Evolutionary conservation across 352 stramenopile genomes (phyloP).

Genomic region (Phytophthora ramorum): DNA sequence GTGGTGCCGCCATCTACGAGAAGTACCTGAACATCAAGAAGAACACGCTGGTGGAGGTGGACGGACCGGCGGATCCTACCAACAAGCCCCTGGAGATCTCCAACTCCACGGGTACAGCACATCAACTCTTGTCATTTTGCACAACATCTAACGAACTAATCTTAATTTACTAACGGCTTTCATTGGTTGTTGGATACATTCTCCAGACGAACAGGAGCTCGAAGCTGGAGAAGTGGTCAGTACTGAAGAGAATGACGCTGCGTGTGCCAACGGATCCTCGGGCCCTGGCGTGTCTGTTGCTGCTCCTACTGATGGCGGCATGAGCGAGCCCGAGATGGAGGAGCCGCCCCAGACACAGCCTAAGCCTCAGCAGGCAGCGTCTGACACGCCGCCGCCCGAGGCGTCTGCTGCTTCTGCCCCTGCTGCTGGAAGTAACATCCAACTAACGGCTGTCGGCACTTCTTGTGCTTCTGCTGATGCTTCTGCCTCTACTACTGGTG

Average conservation of each 20-base stretch:
- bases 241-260: constrained; percentile 43
- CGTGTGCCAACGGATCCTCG: constrained; percentile 33
- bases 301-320: constrained; percentile 21
- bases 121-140: constrained; percentile 2
- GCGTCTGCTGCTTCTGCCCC: constrained; percentile 18
- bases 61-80: neutral
- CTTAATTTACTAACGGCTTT: constrained; percentile 3
- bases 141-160: neutral
- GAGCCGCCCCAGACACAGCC: constrained; percentile 10
- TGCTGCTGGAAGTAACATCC: constrained; percentile 30
- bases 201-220: constrained; percentile 55
- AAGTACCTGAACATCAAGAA: constrained; percentile 65
- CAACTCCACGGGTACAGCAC: constrained; percentile 59
- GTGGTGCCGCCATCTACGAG: constrained; percentile 43
- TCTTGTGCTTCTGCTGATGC: constrained; percentile 32
- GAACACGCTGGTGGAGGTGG: constrained; percentile 17
- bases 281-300: constrained; percentile 29
- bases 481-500: constrained; percentile 14
- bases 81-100: constrained; percentile 47
- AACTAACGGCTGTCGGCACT: constrained; percentile 47
- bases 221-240: constrained; percentile 71
- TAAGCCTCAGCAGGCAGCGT: constrained; percentile 19
- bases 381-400: constrained; percentile 27
- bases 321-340: constrained; percentile 28
- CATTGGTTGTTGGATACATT: constrained; percentile 1